These are phyloP conservation scores for Centaurea solstitialis DNA, from an alignment of 129 eudicot genomes.

Conservation along the genomic window DNA sequence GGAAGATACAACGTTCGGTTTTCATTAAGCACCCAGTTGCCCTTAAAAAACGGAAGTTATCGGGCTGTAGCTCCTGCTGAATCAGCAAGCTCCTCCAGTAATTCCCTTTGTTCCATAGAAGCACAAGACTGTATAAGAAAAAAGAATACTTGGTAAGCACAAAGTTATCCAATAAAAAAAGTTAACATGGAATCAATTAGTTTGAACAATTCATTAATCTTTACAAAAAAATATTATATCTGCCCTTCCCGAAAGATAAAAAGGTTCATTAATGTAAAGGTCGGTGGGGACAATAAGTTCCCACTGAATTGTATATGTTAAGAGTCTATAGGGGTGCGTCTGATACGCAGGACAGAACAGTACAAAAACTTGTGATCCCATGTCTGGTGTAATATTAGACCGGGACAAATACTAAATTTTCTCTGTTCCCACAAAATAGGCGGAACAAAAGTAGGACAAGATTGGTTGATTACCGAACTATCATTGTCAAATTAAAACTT, in stretches of 20 bases:
- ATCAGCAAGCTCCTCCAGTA: constrained; percentile 87
- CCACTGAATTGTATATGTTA: background rate
- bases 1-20: background rate
- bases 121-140: constrained; percentile 67
- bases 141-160: background rate
- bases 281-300: background rate
- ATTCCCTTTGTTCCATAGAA: constrained; percentile 81
- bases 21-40: constrained; percentile 1
- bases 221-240: no score
- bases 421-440: no score
- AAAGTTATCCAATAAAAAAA: background rate
- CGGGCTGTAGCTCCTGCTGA: constrained; percentile 54
- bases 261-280: no score
- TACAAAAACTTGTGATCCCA: background rate
- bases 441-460: no score
- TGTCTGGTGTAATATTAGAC: no score
- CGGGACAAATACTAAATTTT: background rate
- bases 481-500: no score
- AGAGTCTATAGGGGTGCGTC: background rate
- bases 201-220: no score
- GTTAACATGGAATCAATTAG: no score
- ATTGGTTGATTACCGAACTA: no score
- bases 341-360: background rate
- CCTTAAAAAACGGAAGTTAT: constrained; percentile 13
- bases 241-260: no score